phyloP scores from a whole-genome alignment of 345 rosid genomes.

The Citrus glauca region DNA sequence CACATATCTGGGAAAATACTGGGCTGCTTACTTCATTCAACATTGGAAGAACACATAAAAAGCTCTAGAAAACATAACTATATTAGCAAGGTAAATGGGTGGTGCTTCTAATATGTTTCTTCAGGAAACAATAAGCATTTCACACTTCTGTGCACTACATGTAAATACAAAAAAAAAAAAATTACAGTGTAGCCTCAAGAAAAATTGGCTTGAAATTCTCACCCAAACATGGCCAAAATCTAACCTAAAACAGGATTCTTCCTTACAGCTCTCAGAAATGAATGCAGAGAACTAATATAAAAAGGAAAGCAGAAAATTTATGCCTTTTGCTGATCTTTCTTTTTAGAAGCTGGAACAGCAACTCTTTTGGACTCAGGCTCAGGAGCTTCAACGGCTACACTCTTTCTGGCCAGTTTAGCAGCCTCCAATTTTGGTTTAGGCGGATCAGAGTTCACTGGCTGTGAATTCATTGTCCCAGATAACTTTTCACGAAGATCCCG shows the following conservation, averaged over 20 bases:
- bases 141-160: background rate
- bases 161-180: background rate
- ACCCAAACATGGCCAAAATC: background rate
- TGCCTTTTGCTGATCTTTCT: constrained; percentile 65
- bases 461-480: constrained; percentile 71
- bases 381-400: constrained; percentile 52
- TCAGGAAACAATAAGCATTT: background rate
- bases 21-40: background rate
- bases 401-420: constrained; percentile 56
- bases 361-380: constrained; percentile 50
- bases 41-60: background rate
- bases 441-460: constrained; percentile 47
- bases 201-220: background rate
- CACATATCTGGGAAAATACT: background rate
- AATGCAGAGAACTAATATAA: background rate
- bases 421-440: constrained; percentile 50
- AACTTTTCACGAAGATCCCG: constrained; percentile 88
- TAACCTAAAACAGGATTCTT: background rate
- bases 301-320: constrained; percentile 11
- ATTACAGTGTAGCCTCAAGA: background rate
- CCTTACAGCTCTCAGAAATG: background rate
- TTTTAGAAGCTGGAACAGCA: constrained; percentile 40
- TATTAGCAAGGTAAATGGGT: background rate
- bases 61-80: background rate
- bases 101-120: background rate